Base-by-base conservation (phyloP, 441 rosid genomes). In the Mallotus japonicus region DNA sequence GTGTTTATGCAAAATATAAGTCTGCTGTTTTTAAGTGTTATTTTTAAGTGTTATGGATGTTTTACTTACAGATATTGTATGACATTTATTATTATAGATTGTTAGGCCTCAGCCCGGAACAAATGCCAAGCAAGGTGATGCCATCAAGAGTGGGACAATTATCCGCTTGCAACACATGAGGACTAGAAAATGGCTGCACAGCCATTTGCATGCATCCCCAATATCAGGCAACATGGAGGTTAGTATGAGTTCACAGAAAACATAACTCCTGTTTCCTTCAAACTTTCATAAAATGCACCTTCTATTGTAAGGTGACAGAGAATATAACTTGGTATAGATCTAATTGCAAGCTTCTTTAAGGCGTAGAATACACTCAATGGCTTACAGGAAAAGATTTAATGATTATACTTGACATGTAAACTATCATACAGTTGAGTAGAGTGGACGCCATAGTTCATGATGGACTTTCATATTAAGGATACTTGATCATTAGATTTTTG, bases 201-300 rank as follows among this genome's bases (percentile, higher is more conserved):
- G 98, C 81, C 99, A 96, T 73, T 76, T 96, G 73, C 92, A 90
- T 79, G 97, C 93, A 4, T 96, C 98, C 53, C 98, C 97, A 47
- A 89, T 96, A 57, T 84, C 99, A 3, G 97, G 97, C 73, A 96
- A 96, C 85, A 77, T 96, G 20, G 99, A 96, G 99, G 99, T 91
- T 62, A 68, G 85, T 74, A 32, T 56, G 44, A 12, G 57, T 69
- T 37, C 6, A 37, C 40, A 37, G 0, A 37, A 0, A 37, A 37
- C 40, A 66, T 32, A 11, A 17, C 10, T 62, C 24, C 11, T 34
- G 20, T 10, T 12, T 46, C 2, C 37, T 6, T 13, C 32, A n/a
- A 46, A 20, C 2, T 34, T n/a, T 59, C 6, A 16, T 7, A 19
- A 54, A 19, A n/a, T 70, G 6, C 14, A 24, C 17, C 6, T 59